These are phyloP conservation scores for Coemansia sp. DNA, from an alignment of 192 early-diverging fungal species.

Conservation along the genomic window DNA sequence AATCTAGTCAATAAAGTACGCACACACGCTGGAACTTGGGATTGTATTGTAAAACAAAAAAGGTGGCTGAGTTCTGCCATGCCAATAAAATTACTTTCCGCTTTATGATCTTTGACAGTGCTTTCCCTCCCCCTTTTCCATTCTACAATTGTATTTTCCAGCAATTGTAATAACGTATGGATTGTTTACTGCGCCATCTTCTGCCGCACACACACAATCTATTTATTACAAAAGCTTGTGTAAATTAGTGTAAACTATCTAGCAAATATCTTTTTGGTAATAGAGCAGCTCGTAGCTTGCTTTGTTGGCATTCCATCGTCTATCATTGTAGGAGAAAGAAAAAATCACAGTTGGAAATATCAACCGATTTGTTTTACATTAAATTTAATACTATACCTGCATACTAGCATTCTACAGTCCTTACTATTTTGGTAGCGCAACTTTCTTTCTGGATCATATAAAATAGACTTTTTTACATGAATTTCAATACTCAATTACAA, in stretches of 20 bases:
- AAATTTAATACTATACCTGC: not conserved
- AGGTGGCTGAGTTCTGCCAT: not conserved
- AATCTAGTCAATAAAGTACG: not conserved
- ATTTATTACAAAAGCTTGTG: not conserved
- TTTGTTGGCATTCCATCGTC: not conserved
- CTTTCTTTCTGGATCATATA: not conserved
- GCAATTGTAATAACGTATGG: slow-evolving; percentile 3
- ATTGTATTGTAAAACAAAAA: not conserved
- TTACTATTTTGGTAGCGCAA: not conserved
- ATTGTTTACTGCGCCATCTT: not conserved
- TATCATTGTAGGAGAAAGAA: not conserved
- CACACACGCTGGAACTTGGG: not conserved
- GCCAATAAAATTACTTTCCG: not conserved
- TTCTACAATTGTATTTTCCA: slow-evolving; percentile 4
- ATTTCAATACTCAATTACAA: not conserved
- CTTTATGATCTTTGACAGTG: not conserved
- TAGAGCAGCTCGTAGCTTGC: not conserved
- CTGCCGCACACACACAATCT: not conserved
- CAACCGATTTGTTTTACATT: too few relatives aligned
- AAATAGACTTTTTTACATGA: not conserved
- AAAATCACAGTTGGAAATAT: not conserved
- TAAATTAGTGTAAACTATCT: not conserved
- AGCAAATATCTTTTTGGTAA: not conserved
- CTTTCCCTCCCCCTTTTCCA: not conserved
- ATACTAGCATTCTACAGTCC: not conserved